These are phyloP conservation scores for Pythium utonaiense DNA, from an alignment of 352 stramenopile species.

Conservation along the genomic window DNA sequence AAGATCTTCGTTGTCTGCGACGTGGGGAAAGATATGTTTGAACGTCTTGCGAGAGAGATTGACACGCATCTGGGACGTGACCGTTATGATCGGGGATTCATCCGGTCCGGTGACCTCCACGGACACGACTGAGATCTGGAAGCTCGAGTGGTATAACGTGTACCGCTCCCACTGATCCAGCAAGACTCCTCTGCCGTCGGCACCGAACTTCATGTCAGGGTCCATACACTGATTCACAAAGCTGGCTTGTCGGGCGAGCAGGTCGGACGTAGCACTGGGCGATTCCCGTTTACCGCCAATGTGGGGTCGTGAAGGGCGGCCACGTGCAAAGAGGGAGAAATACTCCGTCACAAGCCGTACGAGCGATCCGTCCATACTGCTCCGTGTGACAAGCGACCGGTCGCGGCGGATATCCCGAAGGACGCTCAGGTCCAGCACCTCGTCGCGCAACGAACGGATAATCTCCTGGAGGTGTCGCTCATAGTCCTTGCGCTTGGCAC, in stretches of 20 bases:
- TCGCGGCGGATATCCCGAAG: constrained; percentile 23
- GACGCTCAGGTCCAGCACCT: constrained; percentile 24
- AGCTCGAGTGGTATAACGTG: constrained; percentile 16
- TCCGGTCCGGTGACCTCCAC: constrained; percentile 18
- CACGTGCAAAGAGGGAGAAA: constrained; percentile 23
- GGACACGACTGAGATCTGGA: constrained; percentile 19
- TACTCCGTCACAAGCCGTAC: constrained; percentile 27
- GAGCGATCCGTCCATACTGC: constrained; percentile 21
- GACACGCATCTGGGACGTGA: constrained; percentile 20
- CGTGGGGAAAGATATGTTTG: constrained; percentile 34
- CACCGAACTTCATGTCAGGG: constrained; percentile 12
- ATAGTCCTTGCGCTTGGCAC: constrained; percentile 46
- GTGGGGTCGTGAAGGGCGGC: constrained; percentile 8
- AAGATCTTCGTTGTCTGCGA: constrained; percentile 33
- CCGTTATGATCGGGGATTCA: constrained; percentile 19
- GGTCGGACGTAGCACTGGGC: not conserved
- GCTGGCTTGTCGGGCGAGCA: constrained; percentile 11
- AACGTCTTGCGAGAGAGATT: constrained; percentile 30
- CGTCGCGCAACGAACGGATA: constrained; percentile 20
- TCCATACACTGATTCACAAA: constrained; percentile 13
- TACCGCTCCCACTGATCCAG: constrained; percentile 27
- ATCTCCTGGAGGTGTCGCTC: constrained; percentile 34
- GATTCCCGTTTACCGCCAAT: constrained; percentile 9
- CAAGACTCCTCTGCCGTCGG: constrained; percentile 1
- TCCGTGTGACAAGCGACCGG: constrained; percentile 1